Evolutionary conservation across 345 rosid genomes (phyloP).

Genomic region (Populus davidiana): DNA sequence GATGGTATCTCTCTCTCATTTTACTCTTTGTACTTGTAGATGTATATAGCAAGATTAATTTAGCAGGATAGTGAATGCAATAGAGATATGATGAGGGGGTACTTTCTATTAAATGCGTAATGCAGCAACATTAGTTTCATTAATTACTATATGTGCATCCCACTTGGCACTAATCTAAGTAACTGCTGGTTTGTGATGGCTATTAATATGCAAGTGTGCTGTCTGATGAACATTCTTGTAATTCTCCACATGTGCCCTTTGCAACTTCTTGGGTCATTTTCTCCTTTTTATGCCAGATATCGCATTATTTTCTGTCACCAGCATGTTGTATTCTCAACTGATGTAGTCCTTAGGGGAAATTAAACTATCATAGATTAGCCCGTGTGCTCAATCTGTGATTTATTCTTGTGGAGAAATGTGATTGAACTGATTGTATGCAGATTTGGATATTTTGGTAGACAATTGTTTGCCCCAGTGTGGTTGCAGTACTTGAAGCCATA

Average conservation of each 20-base stretch:
- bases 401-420: conserved; percentile 1
- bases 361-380: conserved; percentile 2
- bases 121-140: background rate
- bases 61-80: background rate
- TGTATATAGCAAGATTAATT: background rate
- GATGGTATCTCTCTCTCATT: conserved; percentile 58
- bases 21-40: background rate
- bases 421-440: conserved; percentile 26
- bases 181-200: background rate
- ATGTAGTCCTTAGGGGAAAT: background rate
- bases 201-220: background rate
- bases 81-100: background rate
- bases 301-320: background rate
- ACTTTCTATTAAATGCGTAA: background rate
- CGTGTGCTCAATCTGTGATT: conserved; percentile 3
- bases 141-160: background rate
- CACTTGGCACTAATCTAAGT: background rate
- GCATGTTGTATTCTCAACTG: background rate
- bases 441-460: conserved; percentile 14
- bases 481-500: conserved; percentile 28
- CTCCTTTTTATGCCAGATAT: background rate
- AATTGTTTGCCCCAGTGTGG: conserved; percentile 18
- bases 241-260: background rate
- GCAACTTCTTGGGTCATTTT: background rate
- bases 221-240: background rate